Evolutionary conservation across 176 grass and related monocot species (phyloP), one percentile per base, ranked within the genome.

Genomic region (Tillandsia leiboldiana): DNA sequence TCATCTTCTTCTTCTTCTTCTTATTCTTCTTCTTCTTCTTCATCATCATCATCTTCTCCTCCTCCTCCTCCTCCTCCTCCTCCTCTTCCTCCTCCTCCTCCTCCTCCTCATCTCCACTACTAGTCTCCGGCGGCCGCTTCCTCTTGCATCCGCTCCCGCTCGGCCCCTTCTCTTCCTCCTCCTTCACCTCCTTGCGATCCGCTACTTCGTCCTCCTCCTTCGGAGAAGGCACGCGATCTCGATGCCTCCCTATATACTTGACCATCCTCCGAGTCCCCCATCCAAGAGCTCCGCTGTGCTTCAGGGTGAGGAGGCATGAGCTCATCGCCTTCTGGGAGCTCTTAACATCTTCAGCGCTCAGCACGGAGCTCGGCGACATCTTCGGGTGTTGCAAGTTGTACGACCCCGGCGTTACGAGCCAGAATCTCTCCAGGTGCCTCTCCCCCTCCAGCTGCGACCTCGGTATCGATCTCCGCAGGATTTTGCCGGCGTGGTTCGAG

Each of bases 231-330:
- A 47, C 13, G 22, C 13, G 47, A 12, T 28, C 49, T 53, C 62
- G 64, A 64, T 70, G 22, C 66, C 67, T 88, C 29, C 81, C 82
- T 15, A 80, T 69, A 77, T 83, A 85, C 47, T 51, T 73, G 11
- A 83, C 83, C 49, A 75, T 85, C 70, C 73, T 71, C 13, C 81
- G 68, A 1, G 66, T 76, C 28, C 88, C 92, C 92, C 92, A 96
- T 0, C 73, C 48, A 12, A 80, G 15, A 59, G 62, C 61, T 63
- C 73, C 59, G 67, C 27, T 61, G 61, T 81, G 53, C 71, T 82
- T 75, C 48, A 89, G 66, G 10, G 78, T 49, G 33, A 83, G 62
- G 49, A 93, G 85, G 67, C 84, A 90, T 23, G 74, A 79, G 15
- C 11, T 80, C 10, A 65, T 9, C 53, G 12, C 29, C 26, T 47